Conservation (phyloP, 2,329 filamentous ascomycete species). For the Xylogone sp. region DNA sequence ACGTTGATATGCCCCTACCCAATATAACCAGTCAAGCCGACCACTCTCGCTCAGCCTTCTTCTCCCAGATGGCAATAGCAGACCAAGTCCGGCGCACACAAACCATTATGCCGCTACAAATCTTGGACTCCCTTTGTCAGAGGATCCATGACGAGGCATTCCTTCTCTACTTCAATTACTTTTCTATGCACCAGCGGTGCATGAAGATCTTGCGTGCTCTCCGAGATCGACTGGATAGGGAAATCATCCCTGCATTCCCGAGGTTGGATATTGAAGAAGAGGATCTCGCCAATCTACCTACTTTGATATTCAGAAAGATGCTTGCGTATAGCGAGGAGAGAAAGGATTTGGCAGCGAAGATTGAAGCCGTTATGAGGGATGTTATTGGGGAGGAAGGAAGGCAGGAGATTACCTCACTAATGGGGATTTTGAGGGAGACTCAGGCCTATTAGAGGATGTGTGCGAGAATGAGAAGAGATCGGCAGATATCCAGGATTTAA, state of each 20-base stretch:
- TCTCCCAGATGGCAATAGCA: not conserved
- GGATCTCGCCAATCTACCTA: not conserved
- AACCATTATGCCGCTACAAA: slow-evolving; percentile 8
- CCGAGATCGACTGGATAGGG: slow-evolving; percentile 5
- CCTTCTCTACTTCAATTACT: slow-evolving; percentile 14
- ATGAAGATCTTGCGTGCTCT: slow-evolving; percentile 3
- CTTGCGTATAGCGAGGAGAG: not conserved
- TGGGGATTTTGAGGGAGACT: not conserved
- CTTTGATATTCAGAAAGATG: not conserved
- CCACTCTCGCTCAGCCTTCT: not conserved
- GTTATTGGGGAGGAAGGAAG: not conserved
- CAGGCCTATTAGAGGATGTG: not conserved
- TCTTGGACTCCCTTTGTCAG: slow-evolving; percentile 8
- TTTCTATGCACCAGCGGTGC: slow-evolving; percentile 6
- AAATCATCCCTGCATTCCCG: slow-evolving; percentile 1
- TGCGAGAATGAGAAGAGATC: not conserved
- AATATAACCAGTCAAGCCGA: not conserved
- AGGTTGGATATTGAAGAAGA: not conserved
- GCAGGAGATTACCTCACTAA: not conserved
- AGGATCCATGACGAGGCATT: slow-evolving; percentile 8
- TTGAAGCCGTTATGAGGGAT: not conserved
- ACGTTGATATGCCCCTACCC: not conserved
- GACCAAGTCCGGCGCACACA: slow-evolving; percentile 6
- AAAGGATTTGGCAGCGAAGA: not conserved
- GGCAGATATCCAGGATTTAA: no score